phyloP scores from a whole-genome alignment of 352 stramenopile genomes.

The Pythium phragmitis region DNA sequence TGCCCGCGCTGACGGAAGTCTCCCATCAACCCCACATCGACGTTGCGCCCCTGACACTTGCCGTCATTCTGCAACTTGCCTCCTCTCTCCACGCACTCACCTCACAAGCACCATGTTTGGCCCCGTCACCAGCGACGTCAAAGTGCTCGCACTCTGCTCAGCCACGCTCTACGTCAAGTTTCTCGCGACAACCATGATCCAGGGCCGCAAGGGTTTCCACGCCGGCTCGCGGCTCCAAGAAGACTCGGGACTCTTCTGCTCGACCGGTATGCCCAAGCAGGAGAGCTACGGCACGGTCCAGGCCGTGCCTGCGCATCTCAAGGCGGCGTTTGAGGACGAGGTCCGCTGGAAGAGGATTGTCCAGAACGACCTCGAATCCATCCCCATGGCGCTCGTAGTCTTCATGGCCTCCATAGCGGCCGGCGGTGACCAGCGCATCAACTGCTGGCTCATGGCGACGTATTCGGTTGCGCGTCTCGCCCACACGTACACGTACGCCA shows the following conservation, averaged over 20 bases:
- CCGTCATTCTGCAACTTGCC: background rate
- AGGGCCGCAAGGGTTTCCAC: conserved; percentile 44
- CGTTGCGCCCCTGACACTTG: background rate
- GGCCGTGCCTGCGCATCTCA: background rate
- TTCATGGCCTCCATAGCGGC: conserved; percentile 42
- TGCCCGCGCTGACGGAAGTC: background rate
- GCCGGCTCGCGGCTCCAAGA: conserved; percentile 47
- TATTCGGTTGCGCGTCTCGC: conserved; percentile 35
- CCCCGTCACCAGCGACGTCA: conserved; percentile 11
- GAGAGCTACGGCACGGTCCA: background rate
- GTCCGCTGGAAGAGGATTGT: conserved; percentile 44
- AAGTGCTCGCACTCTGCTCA: conserved; percentile 2
- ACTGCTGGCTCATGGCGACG: conserved; percentile 20
- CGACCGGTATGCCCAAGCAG: background rate
- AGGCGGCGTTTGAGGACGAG: conserved; percentile 5
- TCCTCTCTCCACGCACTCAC: background rate
- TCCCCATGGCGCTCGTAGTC: conserved; percentile 51
- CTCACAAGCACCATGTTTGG: conserved; percentile 2
- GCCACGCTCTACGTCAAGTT: conserved; percentile 63
- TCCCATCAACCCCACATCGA: background rate
- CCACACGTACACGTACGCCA: conserved; percentile 34
- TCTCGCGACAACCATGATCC: conserved; percentile 44
- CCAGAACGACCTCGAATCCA: conserved; percentile 60
- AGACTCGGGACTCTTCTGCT: conserved; percentile 24
- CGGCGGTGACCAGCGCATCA: conserved; percentile 28